A percentile compares a stretch with the other conserved stretches of the same genome.
Conservation (phyloP, 1,284 basidiomycete species). For the Rhodotorula sp. region DNA sequence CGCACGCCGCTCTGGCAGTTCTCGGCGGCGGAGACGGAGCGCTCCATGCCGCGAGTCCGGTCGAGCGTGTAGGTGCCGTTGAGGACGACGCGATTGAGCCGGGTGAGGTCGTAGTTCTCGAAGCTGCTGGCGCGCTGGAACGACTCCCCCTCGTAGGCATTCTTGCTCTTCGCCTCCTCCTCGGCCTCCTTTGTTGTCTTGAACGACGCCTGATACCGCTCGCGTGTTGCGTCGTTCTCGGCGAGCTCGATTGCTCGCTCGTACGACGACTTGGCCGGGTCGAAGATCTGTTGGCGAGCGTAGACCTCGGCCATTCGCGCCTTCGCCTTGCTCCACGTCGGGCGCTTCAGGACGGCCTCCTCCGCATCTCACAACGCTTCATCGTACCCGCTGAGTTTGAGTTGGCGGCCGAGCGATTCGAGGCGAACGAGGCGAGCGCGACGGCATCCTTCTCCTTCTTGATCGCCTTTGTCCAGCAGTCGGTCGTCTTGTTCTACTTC, state of each 20-base stretch:
- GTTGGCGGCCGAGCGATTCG: background rate
- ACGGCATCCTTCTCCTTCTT: background rate
- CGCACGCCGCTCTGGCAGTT: too few species aligned
- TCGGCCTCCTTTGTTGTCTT: background rate
- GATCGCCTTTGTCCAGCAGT: background rate
- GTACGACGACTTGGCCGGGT: background rate
- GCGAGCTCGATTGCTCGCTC: background rate
- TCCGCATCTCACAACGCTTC: background rate
- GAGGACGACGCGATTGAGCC: too few species aligned
- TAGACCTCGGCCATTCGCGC: conserved; percentile 4
- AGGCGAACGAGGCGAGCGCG: background rate
- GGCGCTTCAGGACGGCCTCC: background rate
- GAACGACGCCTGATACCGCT: background rate
- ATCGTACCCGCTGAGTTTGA: background rate
- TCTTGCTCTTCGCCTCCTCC: background rate
- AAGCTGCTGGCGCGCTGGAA: too few species aligned
- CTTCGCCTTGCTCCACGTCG: background rate
- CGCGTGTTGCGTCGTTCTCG: background rate
- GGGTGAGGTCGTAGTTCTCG: too few species aligned
- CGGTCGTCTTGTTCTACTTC: background rate
- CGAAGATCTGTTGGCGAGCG: background rate
- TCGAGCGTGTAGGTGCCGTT: too few species aligned
- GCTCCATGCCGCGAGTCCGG: too few species aligned
- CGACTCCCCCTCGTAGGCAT: too few species aligned
- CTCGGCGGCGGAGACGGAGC: too few species aligned